A percentile compares a stretch with the other conserved stretches of the same genome.
phyloP scores from a whole-genome alignment of 768 basidiomycete genomes.

The Pleurotus giganteus region DNA sequence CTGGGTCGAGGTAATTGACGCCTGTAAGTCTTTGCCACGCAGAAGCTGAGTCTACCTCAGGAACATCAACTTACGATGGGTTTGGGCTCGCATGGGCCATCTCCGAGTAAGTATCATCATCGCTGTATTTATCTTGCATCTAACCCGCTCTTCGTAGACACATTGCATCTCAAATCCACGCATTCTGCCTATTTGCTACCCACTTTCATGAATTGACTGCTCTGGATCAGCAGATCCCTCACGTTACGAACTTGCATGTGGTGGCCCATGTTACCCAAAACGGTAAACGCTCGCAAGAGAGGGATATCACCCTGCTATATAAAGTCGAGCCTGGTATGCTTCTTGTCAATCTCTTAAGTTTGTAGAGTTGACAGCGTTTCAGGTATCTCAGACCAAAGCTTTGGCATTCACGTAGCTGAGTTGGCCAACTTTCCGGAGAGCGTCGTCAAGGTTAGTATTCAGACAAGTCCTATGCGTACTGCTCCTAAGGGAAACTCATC shows the following conservation, averaged over 20 bases:
- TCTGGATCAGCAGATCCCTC: slow-evolving; percentile 78
- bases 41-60: slow-evolving; percentile 29
- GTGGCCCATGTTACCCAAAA: slow-evolving; percentile 88
- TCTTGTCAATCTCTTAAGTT: neutral
- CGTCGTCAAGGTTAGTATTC: slow-evolving; percentile 72
- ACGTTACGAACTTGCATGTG: slow-evolving; percentile 95
- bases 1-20: slow-evolving; percentile 71
- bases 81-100: slow-evolving; percentile 99
- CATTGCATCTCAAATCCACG: slow-evolving; percentile 88
- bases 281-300: slow-evolving; percentile 59
- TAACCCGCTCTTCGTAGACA: slow-evolving; percentile 51
- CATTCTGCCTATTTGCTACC: slow-evolving; percentile 95
- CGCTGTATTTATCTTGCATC: slow-evolving; percentile 1
- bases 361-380: neutral
- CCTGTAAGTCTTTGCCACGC: neutral
- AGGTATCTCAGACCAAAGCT: slow-evolving; percentile 96
- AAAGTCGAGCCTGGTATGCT: slow-evolving; percentile 86
- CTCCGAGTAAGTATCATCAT: slow-evolving; percentile 67
- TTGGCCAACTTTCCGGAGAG: slow-evolving; percentile 97
- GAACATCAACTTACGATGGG: slow-evolving; percentile 96
- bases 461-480: neutral
- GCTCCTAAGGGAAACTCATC: neutral
- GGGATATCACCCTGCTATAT: slow-evolving; percentile 91
- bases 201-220: slow-evolving; percentile 98
- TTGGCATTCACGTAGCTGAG: slow-evolving; percentile 96